These are phyloP conservation scores for Lobulomyces angularis DNA, from an alignment of 192 early-diverging fungal species.

Conservation along the genomic window DNA sequence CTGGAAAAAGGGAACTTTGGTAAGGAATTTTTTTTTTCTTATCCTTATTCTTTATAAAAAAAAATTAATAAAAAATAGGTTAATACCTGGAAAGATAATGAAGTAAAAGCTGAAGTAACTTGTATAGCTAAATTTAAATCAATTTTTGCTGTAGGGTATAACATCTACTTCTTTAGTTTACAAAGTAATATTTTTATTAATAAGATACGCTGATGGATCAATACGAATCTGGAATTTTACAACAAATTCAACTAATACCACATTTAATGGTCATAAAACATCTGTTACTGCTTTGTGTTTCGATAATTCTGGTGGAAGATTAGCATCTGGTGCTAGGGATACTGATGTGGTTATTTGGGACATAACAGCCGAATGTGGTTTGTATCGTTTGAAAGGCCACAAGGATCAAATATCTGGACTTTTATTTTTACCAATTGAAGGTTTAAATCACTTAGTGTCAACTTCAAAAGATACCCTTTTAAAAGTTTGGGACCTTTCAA, in stretches of 20 bases:
- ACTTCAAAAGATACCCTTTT: conserved; percentile 89
- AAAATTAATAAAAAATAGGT: too few relatives aligned
- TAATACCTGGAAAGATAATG: conserved; percentile 64
- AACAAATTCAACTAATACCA: conserved; percentile 33
- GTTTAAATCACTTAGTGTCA: conserved; percentile 59
- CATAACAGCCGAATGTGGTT: conserved; percentile 75
- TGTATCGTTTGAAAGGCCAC: conserved; percentile 82
- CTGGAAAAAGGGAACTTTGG: conserved; percentile 64
- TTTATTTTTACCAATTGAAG: conserved; percentile 36
- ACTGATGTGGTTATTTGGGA: conserved; percentile 96
- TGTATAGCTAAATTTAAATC: conserved; percentile 39
- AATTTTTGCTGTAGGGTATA: conserved; percentile 78
- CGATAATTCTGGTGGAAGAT: conserved; percentile 61
- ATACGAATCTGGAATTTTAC: conserved; percentile 76
- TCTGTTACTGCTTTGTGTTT: conserved; percentile 75
- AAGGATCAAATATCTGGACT: conserved; percentile 86
- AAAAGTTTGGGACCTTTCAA: conserved; percentile 93
- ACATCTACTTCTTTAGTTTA: not conserved
- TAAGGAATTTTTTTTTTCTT: conserved; percentile 7
- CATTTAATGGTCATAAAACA: conserved; percentile 83
- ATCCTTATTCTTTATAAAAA: not conserved
- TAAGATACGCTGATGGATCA: conserved; percentile 75
- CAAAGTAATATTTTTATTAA: not conserved
- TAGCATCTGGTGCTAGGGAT: conserved; percentile 84
- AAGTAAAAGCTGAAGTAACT: conserved; percentile 78